A percentile compares a stretch with the other conserved stretches of the same genome.
Evolutionary conservation across 2,329 filamentous ascomycete species (phyloP).

Genomic region (Grosmannia huntii): DNA sequence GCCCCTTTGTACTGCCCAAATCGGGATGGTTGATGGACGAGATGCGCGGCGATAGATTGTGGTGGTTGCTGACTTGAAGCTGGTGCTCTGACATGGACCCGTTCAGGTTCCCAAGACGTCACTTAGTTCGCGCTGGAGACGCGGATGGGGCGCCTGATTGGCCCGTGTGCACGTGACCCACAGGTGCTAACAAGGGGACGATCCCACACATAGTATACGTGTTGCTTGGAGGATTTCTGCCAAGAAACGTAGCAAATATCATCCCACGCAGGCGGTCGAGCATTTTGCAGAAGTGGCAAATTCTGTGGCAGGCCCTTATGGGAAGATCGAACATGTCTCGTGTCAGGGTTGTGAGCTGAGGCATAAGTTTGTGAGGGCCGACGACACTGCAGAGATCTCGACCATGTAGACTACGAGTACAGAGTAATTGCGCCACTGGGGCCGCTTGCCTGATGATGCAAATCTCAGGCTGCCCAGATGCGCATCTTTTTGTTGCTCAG

Average conservation of each 20-base stretch:
- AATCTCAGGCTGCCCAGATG: not conserved
- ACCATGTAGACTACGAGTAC: no score
- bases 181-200: not conserved
- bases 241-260: not conserved
- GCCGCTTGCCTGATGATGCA: not conserved
- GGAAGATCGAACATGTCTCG: not conserved
- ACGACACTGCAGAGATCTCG: no score
- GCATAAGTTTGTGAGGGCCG: no score
- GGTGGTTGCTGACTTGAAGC: not conserved
- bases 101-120: not conserved
- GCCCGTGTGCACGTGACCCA: not conserved
- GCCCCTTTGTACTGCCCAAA: not conserved
- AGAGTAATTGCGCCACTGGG: not conserved
- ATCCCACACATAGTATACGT: no score
- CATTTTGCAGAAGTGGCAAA: not conserved
- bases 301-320: not conserved
- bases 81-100: not conserved
- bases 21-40: not conserved
- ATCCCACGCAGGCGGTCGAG: not conserved
- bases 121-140: not conserved
- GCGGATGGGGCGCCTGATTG: not conserved
- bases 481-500: no score
- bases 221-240: not conserved
- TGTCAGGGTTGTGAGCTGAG: not conserved
- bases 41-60: not conserved